Evolutionary conservation across 2,329 filamentous ascomycete species (phyloP), one percentile per base, ranked within the genome.

Genomic region (Colletotrichum abscissum): DNA sequence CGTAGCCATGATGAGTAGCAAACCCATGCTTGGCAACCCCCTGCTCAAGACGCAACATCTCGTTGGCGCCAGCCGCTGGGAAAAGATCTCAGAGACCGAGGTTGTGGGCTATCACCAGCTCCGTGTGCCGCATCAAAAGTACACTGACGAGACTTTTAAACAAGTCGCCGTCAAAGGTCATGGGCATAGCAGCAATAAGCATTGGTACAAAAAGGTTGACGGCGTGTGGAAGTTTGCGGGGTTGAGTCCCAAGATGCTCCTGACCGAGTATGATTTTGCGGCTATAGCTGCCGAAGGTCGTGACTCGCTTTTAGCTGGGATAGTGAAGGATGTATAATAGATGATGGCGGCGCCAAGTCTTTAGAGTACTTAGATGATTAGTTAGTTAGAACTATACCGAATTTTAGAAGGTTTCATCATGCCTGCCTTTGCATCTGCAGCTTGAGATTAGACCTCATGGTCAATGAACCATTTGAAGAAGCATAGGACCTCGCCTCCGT

Each of bases 11-110:
- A 84, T 91, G 76, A 89, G 88, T 28, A 85, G 86, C 78, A 81
- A 84, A 22, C 81, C 84, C 2, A 89, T 92, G 74, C 84, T 93
- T 30, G 90, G 91, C 72, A 89, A 92, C 82, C 87, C 87, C 35
- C 85, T 88, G 26, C 84, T 92, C 71, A 89, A 88, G 81, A 92
- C 91, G 9, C 91, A 93, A 80, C 91, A 92, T 82, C 88, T 92
- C 77, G 87, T 92, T 76, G 90, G 90, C 63, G 87, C 85, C 35
- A 86, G 87, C 22, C 87, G 88, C 80, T 92, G 88, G 87, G 86
- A 89, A 78, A 87, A 86, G 76, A 79, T 90, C 54, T 88, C 86
- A 2, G 89, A 90, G 71, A 88, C 85, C n/a, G 86, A 90, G 78
- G 86, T 90, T 60, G 82, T 90, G 70, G 90, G 89, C 24, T 85